Conservation (phyloP, 163 green algal genomes). For the Scenedesmus sp. region DNA sequence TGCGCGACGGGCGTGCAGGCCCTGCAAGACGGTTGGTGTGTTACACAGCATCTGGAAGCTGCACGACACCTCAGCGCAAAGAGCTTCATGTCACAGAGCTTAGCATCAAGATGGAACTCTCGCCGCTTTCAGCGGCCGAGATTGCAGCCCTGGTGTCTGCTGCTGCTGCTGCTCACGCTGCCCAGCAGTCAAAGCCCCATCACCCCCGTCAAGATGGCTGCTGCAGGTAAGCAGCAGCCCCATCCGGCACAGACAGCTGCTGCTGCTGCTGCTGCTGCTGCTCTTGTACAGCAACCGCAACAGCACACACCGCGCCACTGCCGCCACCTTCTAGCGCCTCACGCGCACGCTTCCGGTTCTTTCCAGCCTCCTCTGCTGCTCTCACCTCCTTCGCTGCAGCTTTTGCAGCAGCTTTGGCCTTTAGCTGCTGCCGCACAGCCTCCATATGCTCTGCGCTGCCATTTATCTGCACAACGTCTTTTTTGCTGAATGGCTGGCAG, state of each 20-base stretch:
- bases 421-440: neutral
- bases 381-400: constrained; percentile 18
- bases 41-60: too few relatives aligned
- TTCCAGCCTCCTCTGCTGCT: neutral
- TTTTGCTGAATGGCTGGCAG: neutral
- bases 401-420: constrained; percentile 10
- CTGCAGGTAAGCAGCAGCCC: neutral
- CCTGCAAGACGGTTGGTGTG: too few relatives aligned
- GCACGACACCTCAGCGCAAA: too few relatives aligned
- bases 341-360: neutral
- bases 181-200: neutral
- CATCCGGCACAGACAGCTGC: neutral
- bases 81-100: too few relatives aligned
- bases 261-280: neutral
- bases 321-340: neutral
- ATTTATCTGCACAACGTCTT: constrained; percentile 19
- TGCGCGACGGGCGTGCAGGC: too few relatives aligned
- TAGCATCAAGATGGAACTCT: neutral
- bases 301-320: neutral
- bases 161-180: neutral
- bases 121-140: neutral
- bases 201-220: neutral
- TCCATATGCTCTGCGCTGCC: constrained; percentile 24
- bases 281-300: neutral
- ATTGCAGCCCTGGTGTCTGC: neutral